Base-by-base conservation (phyloP, 108 stramenopile species). In the Fistulifera pelliculosa region DNA sequence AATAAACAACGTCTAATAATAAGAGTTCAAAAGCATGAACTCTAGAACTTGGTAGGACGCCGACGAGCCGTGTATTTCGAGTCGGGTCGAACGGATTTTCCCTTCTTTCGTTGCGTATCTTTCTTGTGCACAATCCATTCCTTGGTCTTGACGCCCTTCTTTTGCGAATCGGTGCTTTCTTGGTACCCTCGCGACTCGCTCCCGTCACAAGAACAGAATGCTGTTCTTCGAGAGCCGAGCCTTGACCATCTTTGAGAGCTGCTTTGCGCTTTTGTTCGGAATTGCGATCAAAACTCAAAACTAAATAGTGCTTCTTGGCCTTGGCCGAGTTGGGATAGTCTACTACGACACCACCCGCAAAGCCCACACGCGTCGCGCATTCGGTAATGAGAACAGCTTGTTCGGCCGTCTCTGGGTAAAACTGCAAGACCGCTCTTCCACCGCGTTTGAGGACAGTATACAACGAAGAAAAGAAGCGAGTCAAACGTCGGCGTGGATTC, bases 321-420 rank as follows among this genome's bases (percentile, higher is more conserved):
- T 98, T 98, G 47, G 97, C 79, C 17, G 96, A 97, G 68, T 98
- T 98, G 35, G 99, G 99, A 74, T 97, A 99, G 67, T 99, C 99
- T 1, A 99, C 95, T 7, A 99, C 99, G 41, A 99, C 75, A 26
- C 99, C 99, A 8, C 99, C 99, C 7, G 95, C 87, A 69, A 98
- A 98, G 19, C 95, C 95, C 2, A 91, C 94, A 24, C 66, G 64
- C 41, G 88, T 82, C 18, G 96, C 96, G 60, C 88, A 87, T 59
- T 95, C 85, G 23, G 88, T 85, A 49, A 99, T 96, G 53, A 98
- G 69, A 38, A 96, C 80, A 27, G 96, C 96, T 69, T 98, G 98
- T 61, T 96, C 96, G 7, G 87, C 75, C 15, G 85, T 93, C 58
- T 98, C 91, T 0, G 99, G 97, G 74, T 99, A 99, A 67, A 99